A percentile compares a stretch with the other conserved stretches of the same genome.
These are phyloP conservation scores for Elymus sibiricus DNA, from an alignment of 176 grass and related monocot genomes.

Conservation along the genomic window DNA sequence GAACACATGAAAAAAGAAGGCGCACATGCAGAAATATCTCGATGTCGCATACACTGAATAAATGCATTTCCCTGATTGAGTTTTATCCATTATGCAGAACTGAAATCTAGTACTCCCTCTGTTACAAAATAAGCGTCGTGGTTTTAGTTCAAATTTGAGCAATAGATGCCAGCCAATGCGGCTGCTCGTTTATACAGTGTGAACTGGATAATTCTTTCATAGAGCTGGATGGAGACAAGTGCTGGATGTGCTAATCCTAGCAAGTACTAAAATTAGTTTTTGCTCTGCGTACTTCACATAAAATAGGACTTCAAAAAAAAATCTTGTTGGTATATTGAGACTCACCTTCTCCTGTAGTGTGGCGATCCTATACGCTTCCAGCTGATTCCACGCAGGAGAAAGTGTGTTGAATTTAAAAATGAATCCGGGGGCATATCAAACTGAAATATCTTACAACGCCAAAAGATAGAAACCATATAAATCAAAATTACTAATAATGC, in stretches of 20 bases:
- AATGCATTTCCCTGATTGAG: neutral
- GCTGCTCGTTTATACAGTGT: neutral
- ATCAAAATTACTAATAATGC: neutral
- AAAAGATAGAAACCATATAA: neutral
- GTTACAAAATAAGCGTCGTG: too few species aligned
- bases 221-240: neutral
- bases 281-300: neutral
- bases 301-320: neutral
- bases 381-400: neutral
- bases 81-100: neutral
- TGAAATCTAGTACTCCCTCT: neutral
- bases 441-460: neutral
- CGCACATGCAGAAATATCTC: neutral
- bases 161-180: neutral
- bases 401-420: neutral
- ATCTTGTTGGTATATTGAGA: neutral
- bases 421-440: neutral
- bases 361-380: neutral
- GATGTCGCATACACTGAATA: neutral
- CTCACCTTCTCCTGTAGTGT: constrained; percentile 16
- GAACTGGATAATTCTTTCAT: neutral
- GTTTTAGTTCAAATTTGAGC: too few species aligned
- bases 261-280: neutral
- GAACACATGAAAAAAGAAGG: neutral
- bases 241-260: neutral